These are phyloP conservation scores for Solanum rostratum DNA, from an alignment of 257 asterid species.

Conservation along the genomic window DNA sequence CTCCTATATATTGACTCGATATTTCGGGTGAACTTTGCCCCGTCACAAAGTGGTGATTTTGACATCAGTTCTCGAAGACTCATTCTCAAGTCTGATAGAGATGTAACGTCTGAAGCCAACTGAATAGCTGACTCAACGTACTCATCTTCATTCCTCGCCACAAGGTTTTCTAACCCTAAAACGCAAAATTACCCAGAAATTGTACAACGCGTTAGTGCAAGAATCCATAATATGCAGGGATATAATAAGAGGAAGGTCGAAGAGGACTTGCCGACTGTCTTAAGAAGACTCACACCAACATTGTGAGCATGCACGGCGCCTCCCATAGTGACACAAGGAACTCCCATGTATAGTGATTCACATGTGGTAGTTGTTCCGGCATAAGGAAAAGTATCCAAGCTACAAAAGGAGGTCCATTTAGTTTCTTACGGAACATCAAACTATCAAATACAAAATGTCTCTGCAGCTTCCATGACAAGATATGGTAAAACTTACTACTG, in stretches of 20 bases:
- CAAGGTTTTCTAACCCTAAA: slow-evolving; percentile 66
- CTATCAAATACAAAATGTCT: neutral
- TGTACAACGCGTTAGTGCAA: neutral
- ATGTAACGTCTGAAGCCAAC: slow-evolving; percentile 57
- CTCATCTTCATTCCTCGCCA: slow-evolving; percentile 75
- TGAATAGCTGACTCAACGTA: slow-evolving; percentile 62
- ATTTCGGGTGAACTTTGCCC: slow-evolving; percentile 49
- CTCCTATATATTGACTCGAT: slow-evolving; percentile 60
- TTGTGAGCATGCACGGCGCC: slow-evolving; percentile 95
- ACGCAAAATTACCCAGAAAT: neutral
- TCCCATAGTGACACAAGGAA: slow-evolving; percentile 95
- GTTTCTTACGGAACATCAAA: neutral
- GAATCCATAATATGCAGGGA: neutral
- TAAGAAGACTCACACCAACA: slow-evolving; percentile 89
- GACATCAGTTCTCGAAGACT: slow-evolving; percentile 72
- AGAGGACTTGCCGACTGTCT: slow-evolving; percentile 61
- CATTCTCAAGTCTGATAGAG: slow-evolving; percentile 70
- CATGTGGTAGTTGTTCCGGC: slow-evolving; percentile 99
- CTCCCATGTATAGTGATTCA: slow-evolving; percentile 97
- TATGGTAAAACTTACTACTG: neutral
- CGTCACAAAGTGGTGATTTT: slow-evolving; percentile 82
- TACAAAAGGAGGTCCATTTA: slow-evolving; percentile 8
- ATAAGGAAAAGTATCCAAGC: slow-evolving; percentile 98
- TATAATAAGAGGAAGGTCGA: neutral
- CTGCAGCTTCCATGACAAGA: neutral